Base-by-base conservation (phyloP, 257 asterid genomes). In the Perilla frutescens region DNA sequence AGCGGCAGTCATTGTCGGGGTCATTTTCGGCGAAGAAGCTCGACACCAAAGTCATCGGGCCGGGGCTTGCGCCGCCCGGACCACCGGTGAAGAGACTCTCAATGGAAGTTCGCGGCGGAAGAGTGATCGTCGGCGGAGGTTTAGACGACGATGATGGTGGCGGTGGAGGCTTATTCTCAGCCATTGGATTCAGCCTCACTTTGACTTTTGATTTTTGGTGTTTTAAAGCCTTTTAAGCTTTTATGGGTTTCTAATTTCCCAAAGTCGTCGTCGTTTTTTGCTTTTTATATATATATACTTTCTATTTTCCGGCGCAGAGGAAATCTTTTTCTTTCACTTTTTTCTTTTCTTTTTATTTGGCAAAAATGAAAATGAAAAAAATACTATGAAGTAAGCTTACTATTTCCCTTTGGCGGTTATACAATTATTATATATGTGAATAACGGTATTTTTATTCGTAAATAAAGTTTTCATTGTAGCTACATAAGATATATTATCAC, bases 11-110 rank as follows among this genome's bases (percentile, higher is more conserved):
- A 26, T 77, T 73, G 37, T 83, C 88, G 7, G 93, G 84, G 74
- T 93, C 97, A 70, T 82, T 89, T 20, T 87, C 94, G 8, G 96
- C 78, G 55, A 93, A 93, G 69, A 91, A 93, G 60, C 79, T 90
- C 14, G 98, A 88, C 0, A 88, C 92, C 45, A 91, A 58, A 62
- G 84, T 82, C 98, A 93, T 84, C 71, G 97, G 96, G 43, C 98
- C 96, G 0, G 98, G 97, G 67, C 97, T 92, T 11, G 75, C 84
- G 0, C 88, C 84, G 0, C 88, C 90, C 14, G 80, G 20, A 9
- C 83, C 94, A 49, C 85, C 87, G 29, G 81, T 44, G 48, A 86
- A 88, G 11, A 88, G 11, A 73, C 44, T 84, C 15, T 87, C 96
- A 45, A 82, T 65, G 32, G 93, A 70, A 61, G 64, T 84, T 39